These are phyloP conservation scores for Choiromyces venosus DNA, from an alignment of 495 filamentous ascomycete species.

Conservation along the genomic window DNA sequence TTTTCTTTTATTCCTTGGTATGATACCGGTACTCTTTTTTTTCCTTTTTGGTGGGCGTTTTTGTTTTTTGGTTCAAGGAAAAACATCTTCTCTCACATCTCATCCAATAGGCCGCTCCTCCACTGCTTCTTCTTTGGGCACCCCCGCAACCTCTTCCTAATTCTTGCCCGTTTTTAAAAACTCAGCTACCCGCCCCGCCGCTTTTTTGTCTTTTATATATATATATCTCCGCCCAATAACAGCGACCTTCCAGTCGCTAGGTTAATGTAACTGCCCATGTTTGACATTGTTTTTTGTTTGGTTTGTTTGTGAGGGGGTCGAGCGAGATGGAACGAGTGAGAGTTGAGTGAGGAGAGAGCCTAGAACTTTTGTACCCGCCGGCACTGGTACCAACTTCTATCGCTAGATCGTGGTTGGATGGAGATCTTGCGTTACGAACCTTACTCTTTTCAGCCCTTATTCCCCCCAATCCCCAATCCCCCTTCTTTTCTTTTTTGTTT, in stretches of 20 bases:
- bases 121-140: background rate
- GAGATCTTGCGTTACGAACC: constrained; percentile 15
- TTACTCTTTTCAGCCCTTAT: constrained; percentile 31
- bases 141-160: background rate
- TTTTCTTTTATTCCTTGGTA: background rate
- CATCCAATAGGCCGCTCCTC: background rate
- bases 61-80: background rate
- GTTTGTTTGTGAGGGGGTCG: constrained; percentile 1
- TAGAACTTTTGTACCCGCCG: background rate
- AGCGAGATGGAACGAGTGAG: background rate
- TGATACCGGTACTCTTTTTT: constrained; percentile 35
- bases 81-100: background rate
- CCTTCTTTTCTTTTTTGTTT: constrained; percentile 13
- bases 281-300: constrained; percentile 36
- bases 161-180: background rate
- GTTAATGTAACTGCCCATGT: constrained; percentile 30
- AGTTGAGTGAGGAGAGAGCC: background rate
- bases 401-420: constrained; percentile 29
- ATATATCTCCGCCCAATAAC: background rate
- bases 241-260: constrained; percentile 11
- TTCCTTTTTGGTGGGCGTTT: constrained; percentile 11
- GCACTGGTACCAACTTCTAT: constrained; percentile 17
- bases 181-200: constrained; percentile 2
- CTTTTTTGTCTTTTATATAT: background rate
- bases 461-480: constrained; percentile 18